phyloP scores from a whole-genome alignment of 495 filamentous ascomycete genomes.

The Monascus purpureus region DNA sequence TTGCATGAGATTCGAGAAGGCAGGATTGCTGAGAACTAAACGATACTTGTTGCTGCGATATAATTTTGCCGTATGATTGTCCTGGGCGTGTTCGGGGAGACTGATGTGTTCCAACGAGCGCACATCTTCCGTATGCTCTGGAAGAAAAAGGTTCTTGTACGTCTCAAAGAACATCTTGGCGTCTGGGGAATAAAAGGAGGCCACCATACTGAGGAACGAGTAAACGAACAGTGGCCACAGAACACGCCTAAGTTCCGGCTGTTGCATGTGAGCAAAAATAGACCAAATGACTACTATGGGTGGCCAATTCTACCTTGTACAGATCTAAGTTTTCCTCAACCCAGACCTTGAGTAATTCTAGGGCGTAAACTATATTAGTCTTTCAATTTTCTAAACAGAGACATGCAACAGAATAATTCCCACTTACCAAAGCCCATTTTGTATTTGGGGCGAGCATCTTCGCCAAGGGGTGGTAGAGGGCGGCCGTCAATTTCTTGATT shows the following conservation, averaged over 20 bases:
- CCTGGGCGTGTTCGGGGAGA: conserved; percentile 60
- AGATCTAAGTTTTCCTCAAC: conserved; percentile 81
- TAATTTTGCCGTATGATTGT: conserved; percentile 55
- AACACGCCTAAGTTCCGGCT: conserved; percentile 78
- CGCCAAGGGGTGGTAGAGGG: conserved; percentile 49
- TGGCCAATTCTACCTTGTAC: conserved; percentile 56
- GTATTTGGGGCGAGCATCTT: conserved; percentile 63
- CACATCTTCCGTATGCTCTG: conserved; percentile 64
- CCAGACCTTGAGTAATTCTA: conserved; percentile 59
- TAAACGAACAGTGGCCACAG: conserved; percentile 92
- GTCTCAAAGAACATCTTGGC: conserved; percentile 54
- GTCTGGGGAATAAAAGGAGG: conserved; percentile 55
- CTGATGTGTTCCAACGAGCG: conserved; percentile 50
- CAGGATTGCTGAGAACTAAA: conserved; percentile 66
- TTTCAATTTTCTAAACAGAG: conserved; percentile 2
- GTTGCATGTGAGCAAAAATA: conserved; percentile 13
- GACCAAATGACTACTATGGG: neutral
- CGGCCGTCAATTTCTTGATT: conserved; percentile 63
- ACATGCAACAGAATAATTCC: conserved; percentile 1
- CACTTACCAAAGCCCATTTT: conserved; percentile 50
- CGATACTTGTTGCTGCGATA: conserved; percentile 78
- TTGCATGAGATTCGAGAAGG: conserved; percentile 66
- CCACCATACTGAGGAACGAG: conserved; percentile 72
- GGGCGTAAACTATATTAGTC: neutral
- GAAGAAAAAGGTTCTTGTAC: conserved; percentile 55